phyloP scores from a whole-genome alignment of 305 asterid genomes.

The Stenogyne calaminthoides region DNA sequence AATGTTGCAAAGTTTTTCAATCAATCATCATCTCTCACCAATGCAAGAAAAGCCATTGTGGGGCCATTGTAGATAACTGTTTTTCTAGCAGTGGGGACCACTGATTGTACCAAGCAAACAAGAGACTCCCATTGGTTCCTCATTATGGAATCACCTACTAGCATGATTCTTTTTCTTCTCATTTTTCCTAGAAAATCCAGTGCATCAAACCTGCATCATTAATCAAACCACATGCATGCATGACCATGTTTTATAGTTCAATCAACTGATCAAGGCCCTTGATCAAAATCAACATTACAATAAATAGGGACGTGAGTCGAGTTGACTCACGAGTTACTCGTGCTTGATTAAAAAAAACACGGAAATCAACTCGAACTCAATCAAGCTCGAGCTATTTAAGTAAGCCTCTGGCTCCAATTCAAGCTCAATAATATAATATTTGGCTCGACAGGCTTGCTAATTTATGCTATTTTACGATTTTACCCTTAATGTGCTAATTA shows the following conservation, averaged over 20 bases:
- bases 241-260: background rate
- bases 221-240: background rate
- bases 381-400: background rate
- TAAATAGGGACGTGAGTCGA: background rate
- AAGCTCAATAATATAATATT: background rate
- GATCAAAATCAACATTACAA: background rate
- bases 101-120: conserved; percentile 84
- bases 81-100: conserved; percentile 66
- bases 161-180: conserved; percentile 90
- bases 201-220: conserved; percentile 69
- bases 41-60: conserved; percentile 82
- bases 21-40: conserved; percentile 48
- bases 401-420: background rate
- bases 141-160: conserved; percentile 90
- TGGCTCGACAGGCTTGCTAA: background rate
- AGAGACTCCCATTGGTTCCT: conserved; percentile 98
- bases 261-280: background rate
- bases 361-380: background rate
- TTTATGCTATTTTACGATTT: background rate
- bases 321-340: background rate
- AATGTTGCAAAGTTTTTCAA: background rate
- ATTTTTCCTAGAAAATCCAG: conserved; percentile 80
- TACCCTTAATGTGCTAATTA: background rate
- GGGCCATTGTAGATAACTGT: conserved; percentile 82
- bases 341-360: background rate